Percentiles rank a stretch among this genome's conserved stretches.
Conservation (phyloP, 768 basidiomycete species). For the Pluteus cervinus region DNA sequence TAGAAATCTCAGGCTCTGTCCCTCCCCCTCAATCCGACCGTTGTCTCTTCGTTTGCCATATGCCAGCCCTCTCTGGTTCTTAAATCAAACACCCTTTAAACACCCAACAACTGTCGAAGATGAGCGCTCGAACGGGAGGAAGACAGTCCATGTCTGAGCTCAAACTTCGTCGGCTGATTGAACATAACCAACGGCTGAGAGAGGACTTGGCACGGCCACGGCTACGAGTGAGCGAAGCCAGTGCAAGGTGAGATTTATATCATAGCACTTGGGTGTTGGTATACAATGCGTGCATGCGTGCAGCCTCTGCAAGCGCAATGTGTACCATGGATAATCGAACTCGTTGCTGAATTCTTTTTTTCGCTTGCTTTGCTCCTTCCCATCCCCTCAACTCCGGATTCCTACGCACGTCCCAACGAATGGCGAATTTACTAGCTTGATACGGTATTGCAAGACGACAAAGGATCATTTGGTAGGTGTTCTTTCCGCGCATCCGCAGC, state of each 20-base stretch:
- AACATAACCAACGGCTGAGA: constrained; percentile 88
- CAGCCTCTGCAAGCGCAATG: no score
- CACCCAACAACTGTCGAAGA: constrained; percentile 20
- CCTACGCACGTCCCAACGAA: constrained; percentile 6
- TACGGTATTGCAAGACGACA: constrained; percentile 91
- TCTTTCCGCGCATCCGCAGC: constrained; percentile 1
- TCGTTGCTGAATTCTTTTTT: no score
- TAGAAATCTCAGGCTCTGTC: no score
- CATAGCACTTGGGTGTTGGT: no score
- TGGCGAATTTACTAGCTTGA: constrained; percentile 51
- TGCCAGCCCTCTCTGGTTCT: no score
- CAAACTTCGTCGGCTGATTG: constrained; percentile 88
- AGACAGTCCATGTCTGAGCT: constrained; percentile 96
- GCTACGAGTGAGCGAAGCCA: constrained; percentile 89
- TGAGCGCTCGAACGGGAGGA: constrained; percentile 58
- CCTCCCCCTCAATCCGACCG: no score
- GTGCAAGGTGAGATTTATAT: constrained; percentile 71
- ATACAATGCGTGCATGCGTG: no score
- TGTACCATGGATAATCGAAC: no score
- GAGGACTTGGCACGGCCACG: constrained; percentile 89
- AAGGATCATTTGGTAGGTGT: constrained; percentile 63
- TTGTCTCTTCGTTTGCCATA: no score
- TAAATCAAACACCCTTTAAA: constrained; percentile 7
- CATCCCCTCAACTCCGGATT: neutral
- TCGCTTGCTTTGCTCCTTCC: constrained; percentile 3